phyloP scores from a whole-genome alignment of 2,329 filamentous ascomycete species.

The Trichoderma guizhouense region DNA sequence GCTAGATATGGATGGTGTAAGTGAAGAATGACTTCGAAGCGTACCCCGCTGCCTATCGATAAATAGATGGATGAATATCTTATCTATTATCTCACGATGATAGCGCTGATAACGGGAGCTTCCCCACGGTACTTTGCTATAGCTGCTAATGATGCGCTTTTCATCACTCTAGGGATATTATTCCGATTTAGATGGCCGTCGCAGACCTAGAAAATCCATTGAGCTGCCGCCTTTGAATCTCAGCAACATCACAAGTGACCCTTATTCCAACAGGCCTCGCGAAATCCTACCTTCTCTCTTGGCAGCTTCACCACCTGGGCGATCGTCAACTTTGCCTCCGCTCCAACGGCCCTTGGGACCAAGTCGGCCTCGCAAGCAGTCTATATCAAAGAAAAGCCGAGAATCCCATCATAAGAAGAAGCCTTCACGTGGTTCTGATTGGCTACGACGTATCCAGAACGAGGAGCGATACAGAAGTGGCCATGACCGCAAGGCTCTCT shows the following conservation, averaged over 20 bases:
- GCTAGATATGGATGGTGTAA: constrained; percentile 74
- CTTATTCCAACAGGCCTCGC: constrained; percentile 62
- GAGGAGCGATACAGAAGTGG: constrained; percentile 64
- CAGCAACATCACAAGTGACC: constrained; percentile 66
- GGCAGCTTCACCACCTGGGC: constrained; percentile 75
- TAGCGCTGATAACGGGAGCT: background rate
- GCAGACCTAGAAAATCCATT: constrained; percentile 63
- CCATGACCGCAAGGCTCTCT: constrained; percentile 77
- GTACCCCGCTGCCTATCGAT: constrained; percentile 30
- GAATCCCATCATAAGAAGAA: constrained; percentile 69
- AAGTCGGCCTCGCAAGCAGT: constrained; percentile 77
- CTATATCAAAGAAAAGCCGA: constrained; percentile 74
- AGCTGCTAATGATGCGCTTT: background rate
- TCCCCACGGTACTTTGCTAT: background rate
- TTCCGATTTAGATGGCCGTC: constrained; percentile 65
- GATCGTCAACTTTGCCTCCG: constrained; percentile 84
- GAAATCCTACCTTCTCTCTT: constrained; percentile 82
- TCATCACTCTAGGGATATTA: constrained; percentile 54
- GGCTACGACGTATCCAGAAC: constrained; percentile 57
- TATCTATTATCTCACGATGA: constrained; percentile 4
- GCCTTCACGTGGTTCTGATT: constrained; percentile 66
- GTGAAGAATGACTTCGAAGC: constrained; percentile 30
- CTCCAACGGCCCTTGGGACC: constrained; percentile 70
- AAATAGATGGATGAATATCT: constrained; percentile 28
- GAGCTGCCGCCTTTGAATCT: constrained; percentile 69